phyloP scores from a whole-genome alignment of 148 eudicot species.

The Vaccinium vitisidaea region DNA sequence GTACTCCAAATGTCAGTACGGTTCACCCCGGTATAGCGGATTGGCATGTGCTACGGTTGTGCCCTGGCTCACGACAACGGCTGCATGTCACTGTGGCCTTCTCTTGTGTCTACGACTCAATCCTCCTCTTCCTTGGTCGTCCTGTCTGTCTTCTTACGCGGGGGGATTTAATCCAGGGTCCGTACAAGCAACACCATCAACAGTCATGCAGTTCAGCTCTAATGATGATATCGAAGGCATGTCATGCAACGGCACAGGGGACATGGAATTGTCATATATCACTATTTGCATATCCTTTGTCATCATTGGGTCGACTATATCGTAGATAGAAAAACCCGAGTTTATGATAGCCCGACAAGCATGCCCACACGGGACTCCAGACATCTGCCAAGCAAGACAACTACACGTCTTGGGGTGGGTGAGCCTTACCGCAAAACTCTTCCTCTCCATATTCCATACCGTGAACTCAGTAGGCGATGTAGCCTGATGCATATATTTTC shows the following conservation, averaged over 20 bases:
- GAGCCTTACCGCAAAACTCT: neutral
- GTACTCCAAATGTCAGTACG: no score
- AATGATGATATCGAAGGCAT: no score
- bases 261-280: no score
- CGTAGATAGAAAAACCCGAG: no score
- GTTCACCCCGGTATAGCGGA: neutral
- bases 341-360: neutral
- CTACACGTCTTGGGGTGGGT: neutral
- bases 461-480: neutral
- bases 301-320: no score
- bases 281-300: no score
- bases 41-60: neutral
- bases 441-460: neutral
- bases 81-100: neutral
- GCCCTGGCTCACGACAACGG: neutral
- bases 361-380: neutral
- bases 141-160: neutral
- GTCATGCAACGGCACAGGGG: no score
- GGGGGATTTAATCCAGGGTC: no score
- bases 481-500: neutral
- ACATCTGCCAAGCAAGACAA: neutral
- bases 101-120: neutral
- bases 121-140: neutral
- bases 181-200: no score
- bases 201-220: no score